Evolutionary conservation across 2,329 filamentous ascomycete species (phyloP).

Genomic region (Clonostachys rosea): DNA sequence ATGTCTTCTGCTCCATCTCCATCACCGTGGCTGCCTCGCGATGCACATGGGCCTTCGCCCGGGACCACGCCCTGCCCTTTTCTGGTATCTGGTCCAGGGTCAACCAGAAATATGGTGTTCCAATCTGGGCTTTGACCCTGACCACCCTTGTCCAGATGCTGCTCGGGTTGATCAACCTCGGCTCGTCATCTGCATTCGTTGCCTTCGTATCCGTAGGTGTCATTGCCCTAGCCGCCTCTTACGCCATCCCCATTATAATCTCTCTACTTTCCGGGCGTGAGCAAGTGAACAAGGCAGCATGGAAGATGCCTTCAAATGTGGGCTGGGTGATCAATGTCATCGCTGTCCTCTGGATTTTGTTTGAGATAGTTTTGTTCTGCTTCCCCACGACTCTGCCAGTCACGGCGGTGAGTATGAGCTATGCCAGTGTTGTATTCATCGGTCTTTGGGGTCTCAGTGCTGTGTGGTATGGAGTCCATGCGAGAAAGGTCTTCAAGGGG

Average conservation of each 20-base stretch:
- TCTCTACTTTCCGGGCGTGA: constrained; percentile 56
- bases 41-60: constrained; percentile 47
- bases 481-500: no score
- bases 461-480: no score
- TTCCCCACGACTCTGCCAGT: constrained; percentile 61
- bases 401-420: constrained; percentile 58
- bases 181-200: constrained; percentile 59
- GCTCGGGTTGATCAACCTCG: constrained; percentile 47
- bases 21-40: constrained; percentile 45
- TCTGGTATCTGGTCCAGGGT: constrained; percentile 34
- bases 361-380: constrained; percentile 66
- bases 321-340: constrained; percentile 11
- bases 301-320: not conserved
- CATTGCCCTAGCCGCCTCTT: constrained; percentile 64
- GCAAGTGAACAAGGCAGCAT: not conserved
- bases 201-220: constrained; percentile 64
- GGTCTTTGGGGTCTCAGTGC: not conserved
- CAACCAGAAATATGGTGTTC: constrained; percentile 45
- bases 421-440: constrained; percentile 6
- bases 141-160: constrained; percentile 17
- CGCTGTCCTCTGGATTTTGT: constrained; percentile 54
- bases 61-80: constrained; percentile 42
- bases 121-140: constrained; percentile 22
- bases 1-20: constrained; percentile 44
- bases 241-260: constrained; percentile 64